These are phyloP conservation scores for Puya raimondii DNA, from an alignment of 176 grass and related monocot species.

Conservation along the genomic window DNA sequence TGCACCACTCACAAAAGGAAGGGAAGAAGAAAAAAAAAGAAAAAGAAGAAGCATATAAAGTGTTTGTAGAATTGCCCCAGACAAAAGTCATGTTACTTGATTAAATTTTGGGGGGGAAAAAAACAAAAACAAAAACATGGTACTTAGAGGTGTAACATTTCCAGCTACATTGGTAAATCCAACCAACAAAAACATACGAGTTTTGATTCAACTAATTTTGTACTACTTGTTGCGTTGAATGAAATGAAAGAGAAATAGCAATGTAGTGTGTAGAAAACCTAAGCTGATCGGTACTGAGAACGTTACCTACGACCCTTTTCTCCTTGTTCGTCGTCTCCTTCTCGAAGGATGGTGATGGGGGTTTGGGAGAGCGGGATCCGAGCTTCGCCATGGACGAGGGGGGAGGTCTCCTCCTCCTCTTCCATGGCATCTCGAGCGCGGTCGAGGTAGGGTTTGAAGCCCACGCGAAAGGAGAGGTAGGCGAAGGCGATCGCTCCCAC, in stretches of 20 bases:
- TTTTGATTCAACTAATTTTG: no score
- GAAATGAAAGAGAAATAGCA: no score
- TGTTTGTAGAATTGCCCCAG: not conserved
- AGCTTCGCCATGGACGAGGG: not conserved
- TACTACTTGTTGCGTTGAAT: no score
- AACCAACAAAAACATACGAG: no score
- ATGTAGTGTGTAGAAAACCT: no score
- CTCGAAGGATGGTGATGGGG: not conserved
- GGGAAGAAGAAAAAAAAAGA: no score
- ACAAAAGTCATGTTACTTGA: not conserved
- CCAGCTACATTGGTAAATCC: no score
- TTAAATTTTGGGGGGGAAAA: no score
- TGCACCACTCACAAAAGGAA: no score
- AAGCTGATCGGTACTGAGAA: not conserved
- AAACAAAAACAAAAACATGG: no score
- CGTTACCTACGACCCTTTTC: not conserved
- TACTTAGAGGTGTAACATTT: no score
- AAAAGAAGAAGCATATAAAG: not conserved
- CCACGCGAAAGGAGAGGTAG: constrained; percentile 76
- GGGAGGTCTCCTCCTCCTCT: not conserved
- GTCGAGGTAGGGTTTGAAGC: constrained; percentile 88
- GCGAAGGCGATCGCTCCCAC: constrained; percentile 56
- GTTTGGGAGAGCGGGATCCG: not conserved
- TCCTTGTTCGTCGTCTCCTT: not conserved
- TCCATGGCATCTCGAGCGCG: constrained; percentile 50